These are phyloP conservation scores for Mixia osmundae DNA, from an alignment of 1,284 basidiomycete genomes.

Conservation along the genomic window DNA sequence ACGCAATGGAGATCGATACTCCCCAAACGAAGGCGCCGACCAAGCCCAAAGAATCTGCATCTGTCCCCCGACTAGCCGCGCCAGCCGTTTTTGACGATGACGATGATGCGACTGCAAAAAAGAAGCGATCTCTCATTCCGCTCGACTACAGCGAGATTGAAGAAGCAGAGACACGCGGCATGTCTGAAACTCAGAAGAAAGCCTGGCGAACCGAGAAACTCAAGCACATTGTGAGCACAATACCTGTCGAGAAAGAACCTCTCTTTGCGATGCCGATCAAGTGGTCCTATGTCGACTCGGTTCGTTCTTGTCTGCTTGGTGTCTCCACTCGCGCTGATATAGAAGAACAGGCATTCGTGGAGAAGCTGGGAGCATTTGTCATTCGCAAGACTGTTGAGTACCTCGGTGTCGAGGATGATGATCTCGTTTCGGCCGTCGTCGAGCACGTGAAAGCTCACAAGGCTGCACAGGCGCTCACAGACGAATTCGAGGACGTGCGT, in stretches of 20 bases:
- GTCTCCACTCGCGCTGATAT: not conserved
- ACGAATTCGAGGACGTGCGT: constrained; percentile 20
- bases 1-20: constrained; percentile 11
- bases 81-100: constrained; percentile 17
- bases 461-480: constrained; percentile 16
- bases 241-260: constrained; percentile 15
- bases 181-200: constrained; percentile 9
- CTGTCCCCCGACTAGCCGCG: constrained; percentile 9
- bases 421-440: constrained; percentile 18
- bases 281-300: constrained; percentile 8
- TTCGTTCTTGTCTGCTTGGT: not conserved
- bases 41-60: constrained; percentile 3
- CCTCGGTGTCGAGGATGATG: constrained; percentile 19
- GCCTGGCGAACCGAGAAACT: constrained; percentile 13
- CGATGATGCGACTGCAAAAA: constrained; percentile 15
- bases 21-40: constrained; percentile 8
- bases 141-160: constrained; percentile 18
- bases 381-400: constrained; percentile 18
- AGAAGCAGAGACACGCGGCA: constrained; percentile 6
- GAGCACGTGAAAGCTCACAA: constrained; percentile 18
- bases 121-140: constrained; percentile 18
- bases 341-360: constrained; percentile 10
- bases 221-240: constrained; percentile 14
- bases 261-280: constrained; percentile 15
- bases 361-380: constrained; percentile 16